These are phyloP conservation scores for Plasmodium coatneyi DNA, from an alignment of 169 alveolate species.

Conservation along the genomic window DNA sequence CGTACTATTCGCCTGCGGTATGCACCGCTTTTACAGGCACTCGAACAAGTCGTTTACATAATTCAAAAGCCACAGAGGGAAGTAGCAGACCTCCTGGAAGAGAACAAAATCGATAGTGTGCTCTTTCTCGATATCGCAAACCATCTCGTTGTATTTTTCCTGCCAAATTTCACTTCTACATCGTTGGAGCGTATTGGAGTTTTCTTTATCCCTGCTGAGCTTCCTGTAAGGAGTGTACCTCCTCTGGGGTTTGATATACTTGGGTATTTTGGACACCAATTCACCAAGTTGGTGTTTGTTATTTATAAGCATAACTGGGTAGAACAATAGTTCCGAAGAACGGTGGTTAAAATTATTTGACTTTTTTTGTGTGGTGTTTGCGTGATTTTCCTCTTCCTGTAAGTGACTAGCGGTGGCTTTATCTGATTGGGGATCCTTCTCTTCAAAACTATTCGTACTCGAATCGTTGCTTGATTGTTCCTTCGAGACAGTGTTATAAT, in stretches of 20 bases:
- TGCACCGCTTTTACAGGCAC: constrained; percentile 22
- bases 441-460: background rate
- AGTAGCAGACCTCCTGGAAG: constrained; percentile 42
- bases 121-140: constrained; percentile 19
- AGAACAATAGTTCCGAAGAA: constrained; percentile 7
- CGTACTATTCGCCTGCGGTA: background rate
- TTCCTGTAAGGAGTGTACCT: constrained; percentile 70
- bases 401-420: background rate
- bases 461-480: background rate
- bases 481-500: background rate
- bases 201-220: constrained; percentile 40
- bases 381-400: background rate
- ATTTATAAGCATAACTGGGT: constrained; percentile 44
- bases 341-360: background rate
- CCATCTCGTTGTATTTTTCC: constrained; percentile 19
- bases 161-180: constrained; percentile 71
- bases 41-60: constrained; percentile 71
- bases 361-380: background rate
- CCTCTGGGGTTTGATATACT: constrained; percentile 68
- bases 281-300: constrained; percentile 64
- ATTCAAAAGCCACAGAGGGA: constrained; percentile 68
- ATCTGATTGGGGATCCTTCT: background rate
- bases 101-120: constrained; percentile 40
- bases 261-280: constrained; percentile 58
- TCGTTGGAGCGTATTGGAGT: constrained; percentile 59